A percentile compares a stretch with the other conserved stretches of the same genome.
Evolutionary conservation across 2,329 filamentous ascomycete genomes (phyloP).

Genomic region (Ceratocystis colombiana): DNA sequence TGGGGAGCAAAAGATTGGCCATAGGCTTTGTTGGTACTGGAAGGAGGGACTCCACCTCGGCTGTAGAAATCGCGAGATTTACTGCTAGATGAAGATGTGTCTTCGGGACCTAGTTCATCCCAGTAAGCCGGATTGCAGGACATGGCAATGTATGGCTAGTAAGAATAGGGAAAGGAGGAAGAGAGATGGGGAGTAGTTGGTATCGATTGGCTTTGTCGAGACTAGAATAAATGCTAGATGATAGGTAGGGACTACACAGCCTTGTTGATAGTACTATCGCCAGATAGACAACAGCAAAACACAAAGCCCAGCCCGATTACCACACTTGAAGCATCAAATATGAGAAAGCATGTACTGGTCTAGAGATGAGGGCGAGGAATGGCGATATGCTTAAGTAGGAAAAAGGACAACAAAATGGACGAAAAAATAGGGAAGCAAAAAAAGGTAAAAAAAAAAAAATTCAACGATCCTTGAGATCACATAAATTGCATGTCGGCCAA

Average conservation of each 20-base stretch:
- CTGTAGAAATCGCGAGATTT: constrained; percentile 1
- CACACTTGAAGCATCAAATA: no score
- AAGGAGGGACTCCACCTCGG: constrained; percentile 21
- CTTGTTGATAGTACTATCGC: no score
- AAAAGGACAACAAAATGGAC: no score
- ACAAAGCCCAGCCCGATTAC: no score
- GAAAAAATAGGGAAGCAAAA: no score
- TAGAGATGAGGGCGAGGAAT: background rate
- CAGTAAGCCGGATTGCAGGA: constrained; percentile 7
- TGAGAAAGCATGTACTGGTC: background rate
- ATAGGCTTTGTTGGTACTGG: constrained; percentile 26
- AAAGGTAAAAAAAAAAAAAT: constrained; percentile 17
- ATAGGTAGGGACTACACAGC: no score
- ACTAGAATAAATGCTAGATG: no score
- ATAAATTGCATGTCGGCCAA: constrained; percentile 17
- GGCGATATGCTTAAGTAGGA: no score
- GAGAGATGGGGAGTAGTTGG: background rate
- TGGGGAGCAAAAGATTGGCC: constrained; percentile 23
- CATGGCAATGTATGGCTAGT: background rate
- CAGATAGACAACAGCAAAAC: no score
- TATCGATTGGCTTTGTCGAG: no score
- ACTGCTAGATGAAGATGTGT: background rate
- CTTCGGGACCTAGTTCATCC: constrained; percentile 9
- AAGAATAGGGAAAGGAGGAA: background rate
- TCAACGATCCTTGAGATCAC: constrained; percentile 10